Evolutionary conservation across 129 eudicot genomes (phyloP).

Genomic region (Chrysanthemum lavandulifolium): DNA sequence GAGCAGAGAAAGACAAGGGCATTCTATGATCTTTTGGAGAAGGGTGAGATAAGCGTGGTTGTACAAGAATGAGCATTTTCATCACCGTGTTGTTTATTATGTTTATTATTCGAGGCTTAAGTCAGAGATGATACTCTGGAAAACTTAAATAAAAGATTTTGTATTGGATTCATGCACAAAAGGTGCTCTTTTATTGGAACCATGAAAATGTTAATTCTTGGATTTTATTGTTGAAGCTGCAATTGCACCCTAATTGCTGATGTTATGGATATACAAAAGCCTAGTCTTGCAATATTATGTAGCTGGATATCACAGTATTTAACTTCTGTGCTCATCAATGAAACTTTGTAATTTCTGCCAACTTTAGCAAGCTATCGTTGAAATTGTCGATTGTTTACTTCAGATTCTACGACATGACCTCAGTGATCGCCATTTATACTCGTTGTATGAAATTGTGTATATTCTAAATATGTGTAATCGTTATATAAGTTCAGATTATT

Average conservation of each 20-base stretch:
- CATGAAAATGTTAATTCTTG: constrained; percentile 15
- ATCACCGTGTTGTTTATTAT: constrained; percentile 6
- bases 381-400: neutral
- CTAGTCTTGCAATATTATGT: neutral
- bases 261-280: constrained; percentile 7
- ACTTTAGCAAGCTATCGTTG: too few relatives aligned
- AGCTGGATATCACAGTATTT: neutral
- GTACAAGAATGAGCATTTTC: constrained; percentile 32
- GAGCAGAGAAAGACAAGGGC: constrained; percentile 43
- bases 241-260: neutral
- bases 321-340: constrained; percentile 2
- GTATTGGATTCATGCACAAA: constrained; percentile 29
- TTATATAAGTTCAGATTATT: too few relatives aligned
- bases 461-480: too few relatives aligned
- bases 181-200: constrained; percentile 16
- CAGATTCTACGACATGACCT: neutral
- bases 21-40: constrained; percentile 42
- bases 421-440: neutral
- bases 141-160: constrained; percentile 23
- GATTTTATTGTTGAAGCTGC: constrained; percentile 25
- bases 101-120: constrained; percentile 18
- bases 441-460: too few relatives aligned
- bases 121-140: constrained; percentile 34
- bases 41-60: constrained; percentile 48
- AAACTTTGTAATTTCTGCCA: neutral